phyloP scores from a whole-genome alignment of 352 stramenopile species.

The Phytophthora crassamura region DNA sequence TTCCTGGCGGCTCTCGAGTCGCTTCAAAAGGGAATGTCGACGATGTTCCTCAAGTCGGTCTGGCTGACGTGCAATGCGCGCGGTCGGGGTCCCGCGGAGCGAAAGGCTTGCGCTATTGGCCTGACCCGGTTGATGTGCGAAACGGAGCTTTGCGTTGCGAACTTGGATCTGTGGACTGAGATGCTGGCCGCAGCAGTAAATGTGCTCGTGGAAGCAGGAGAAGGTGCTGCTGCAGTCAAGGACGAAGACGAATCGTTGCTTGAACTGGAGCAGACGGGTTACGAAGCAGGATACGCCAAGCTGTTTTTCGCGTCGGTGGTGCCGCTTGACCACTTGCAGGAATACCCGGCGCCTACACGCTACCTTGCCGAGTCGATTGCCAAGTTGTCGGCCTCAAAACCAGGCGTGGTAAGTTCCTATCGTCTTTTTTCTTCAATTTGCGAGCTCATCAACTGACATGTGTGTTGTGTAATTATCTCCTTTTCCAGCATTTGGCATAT shows the following conservation, averaged over 20 bases:
- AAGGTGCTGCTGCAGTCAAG: constrained; percentile 59
- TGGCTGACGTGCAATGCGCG: constrained; percentile 89
- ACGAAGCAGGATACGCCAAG: constrained; percentile 95
- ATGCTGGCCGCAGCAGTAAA: constrained; percentile 56
- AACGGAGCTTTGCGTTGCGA: constrained; percentile 61
- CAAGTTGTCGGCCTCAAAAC: constrained; percentile 69
- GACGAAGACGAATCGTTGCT: constrained; percentile 85
- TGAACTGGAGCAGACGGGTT: constrained; percentile 86
- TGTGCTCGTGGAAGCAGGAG: constrained; percentile 72
- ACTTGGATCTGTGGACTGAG: constrained; percentile 62
- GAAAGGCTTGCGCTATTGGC: constrained; percentile 74
- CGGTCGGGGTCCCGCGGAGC: constrained; percentile 61
- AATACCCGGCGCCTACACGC: constrained; percentile 66
- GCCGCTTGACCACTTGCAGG: constrained; percentile 86
- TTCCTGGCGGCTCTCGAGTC: constrained; percentile 87
- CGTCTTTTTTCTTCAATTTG: not conserved
- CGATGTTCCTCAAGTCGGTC: constrained; percentile 91
- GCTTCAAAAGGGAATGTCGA: constrained; percentile 92
- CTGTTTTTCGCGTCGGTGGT: constrained; percentile 92
- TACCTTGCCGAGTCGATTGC: constrained; percentile 75
- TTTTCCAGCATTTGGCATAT: constrained; percentile 55
- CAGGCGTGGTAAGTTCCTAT: constrained; percentile 63
- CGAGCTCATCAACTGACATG: constrained; percentile 10
- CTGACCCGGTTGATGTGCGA: constrained; percentile 82
- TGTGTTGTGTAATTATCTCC: constrained; percentile 25